These are phyloP conservation scores for Phlebiopsis gigantea DNA, from an alignment of 768 basidiomycete genomes.

Conservation along the genomic window DNA sequence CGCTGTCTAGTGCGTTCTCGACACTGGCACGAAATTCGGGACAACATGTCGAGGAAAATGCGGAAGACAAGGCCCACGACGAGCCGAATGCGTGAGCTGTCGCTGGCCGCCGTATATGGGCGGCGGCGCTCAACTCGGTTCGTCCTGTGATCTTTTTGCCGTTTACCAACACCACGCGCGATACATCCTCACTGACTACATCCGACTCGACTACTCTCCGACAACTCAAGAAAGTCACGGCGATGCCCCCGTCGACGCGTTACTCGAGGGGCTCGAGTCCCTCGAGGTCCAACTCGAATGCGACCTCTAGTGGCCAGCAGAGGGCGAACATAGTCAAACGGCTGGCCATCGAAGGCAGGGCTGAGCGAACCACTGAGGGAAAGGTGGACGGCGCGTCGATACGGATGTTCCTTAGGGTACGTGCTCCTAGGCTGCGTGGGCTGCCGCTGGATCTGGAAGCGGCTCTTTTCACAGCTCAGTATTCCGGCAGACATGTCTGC, in stretches of 20 bases:
- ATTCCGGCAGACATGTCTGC: conserved; percentile 60
- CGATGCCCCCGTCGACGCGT: conserved; percentile 17
- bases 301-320: conserved; percentile 24
- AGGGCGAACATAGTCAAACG: conserved; percentile 69
- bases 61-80: background rate
- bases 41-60: no score
- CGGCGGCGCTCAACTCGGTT: background rate
- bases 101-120: background rate
- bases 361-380: conserved; percentile 58
- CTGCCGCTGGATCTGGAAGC: background rate
- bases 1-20: no score
- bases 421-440: conserved; percentile 11
- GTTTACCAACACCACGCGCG: background rate
- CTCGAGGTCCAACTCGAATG: conserved; percentile 22
- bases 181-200: background rate
- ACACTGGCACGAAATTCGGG: no score
- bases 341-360: conserved; percentile 69
- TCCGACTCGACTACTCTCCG: background rate
- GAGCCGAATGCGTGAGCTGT: background rate
- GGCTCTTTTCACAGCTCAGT: conserved; percentile 41
- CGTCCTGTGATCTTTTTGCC: background rate
- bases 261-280: conserved; percentile 28
- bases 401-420: conserved; percentile 74
- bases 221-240: background rate
- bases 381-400: conserved; percentile 62